Evolutionary conservation across 1,284 basidiomycete genomes (phyloP), one percentile per base, ranked within the genome.

Genomic region (Ustilago hordei): DNA sequence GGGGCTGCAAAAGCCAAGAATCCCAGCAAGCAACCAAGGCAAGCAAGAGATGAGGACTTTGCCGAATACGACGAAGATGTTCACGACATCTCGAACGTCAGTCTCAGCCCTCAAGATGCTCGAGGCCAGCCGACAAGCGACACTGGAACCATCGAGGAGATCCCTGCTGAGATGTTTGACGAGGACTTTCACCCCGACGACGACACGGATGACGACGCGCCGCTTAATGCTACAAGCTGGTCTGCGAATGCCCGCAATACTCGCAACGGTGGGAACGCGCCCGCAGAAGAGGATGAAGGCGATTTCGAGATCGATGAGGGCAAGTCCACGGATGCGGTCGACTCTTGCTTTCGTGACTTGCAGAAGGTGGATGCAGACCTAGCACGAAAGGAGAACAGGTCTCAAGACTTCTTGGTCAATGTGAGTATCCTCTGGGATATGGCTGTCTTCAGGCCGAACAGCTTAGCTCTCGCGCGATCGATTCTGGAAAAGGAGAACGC

Each of bases 51-150:
- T 13, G 62, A 55, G 31, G 65, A 75, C 61, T 71, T 75, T 47
- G 48, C 56, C 31, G 69, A 80, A 41, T 76, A 54, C 47, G 63
- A 66, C 36, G 64, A 78, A 35, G 71, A 79, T 23, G 54, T 63
- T 13, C 66, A 81, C 55, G 76, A 77, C 66, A 76, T 81, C 34
- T 68, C 71, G 48, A 57, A 84, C 52, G 60, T 74, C 54, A 60
- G 52, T 54, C 52, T 79, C 52, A 76, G 52, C 9, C 75, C 75
- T 31, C 66, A 41, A 8, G 41, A 36, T 32, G 53, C 52, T 34
- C 55, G 58, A 19, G 41, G 41, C 19, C 36, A 15, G n/a, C 36
- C 55, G 8, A 17, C n/a, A 8, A 39, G 23, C 36, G 17, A 19
- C 43, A 36, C 12, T 15, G 67, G 67, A 4, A 64, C 59, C 8